Conservation (phyloP, 2,329 filamentous ascomycete species). For the Lachnellula cervina region DNA sequence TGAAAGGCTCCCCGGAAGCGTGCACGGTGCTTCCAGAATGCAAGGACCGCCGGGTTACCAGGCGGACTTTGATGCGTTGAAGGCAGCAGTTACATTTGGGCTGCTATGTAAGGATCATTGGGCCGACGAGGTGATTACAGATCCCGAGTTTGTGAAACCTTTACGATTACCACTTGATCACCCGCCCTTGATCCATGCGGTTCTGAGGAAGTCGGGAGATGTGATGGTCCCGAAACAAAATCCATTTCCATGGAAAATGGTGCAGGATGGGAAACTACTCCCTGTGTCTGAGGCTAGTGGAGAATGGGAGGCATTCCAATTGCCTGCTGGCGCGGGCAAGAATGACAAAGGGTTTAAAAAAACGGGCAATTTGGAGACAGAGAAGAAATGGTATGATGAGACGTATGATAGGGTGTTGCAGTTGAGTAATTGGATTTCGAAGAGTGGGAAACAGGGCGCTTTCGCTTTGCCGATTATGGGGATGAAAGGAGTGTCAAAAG, state of each 20-base stretch:
- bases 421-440: not conserved
- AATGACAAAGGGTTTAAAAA: not conserved
- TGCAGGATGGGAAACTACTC: not conserved
- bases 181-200: slow-evolving; percentile 3
- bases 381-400: not conserved
- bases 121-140: not conserved
- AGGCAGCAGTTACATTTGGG: not conserved
- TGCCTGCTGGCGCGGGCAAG: not conserved
- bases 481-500: not conserved
- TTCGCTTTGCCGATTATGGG: not conserved
- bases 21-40: slow-evolving; percentile 2
- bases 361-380: not conserved
- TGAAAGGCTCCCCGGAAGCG: slow-evolving; percentile 6
- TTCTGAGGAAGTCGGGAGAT: not conserved
- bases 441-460: not conserved
- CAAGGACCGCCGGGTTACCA: not conserved
- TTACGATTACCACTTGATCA: slow-evolving; percentile 3
- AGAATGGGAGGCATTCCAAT: not conserved
- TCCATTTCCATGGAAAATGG: slow-evolving; percentile 6
- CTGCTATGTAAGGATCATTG: not conserved
- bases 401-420: not conserved
- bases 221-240: not conserved
- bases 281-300: not conserved
- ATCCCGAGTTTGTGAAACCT: not conserved
- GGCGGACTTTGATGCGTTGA: slow-evolving; percentile 2